phyloP scores from a whole-genome alignment of 768 basidiomycete species.

The Mycena indigotica region DNA sequence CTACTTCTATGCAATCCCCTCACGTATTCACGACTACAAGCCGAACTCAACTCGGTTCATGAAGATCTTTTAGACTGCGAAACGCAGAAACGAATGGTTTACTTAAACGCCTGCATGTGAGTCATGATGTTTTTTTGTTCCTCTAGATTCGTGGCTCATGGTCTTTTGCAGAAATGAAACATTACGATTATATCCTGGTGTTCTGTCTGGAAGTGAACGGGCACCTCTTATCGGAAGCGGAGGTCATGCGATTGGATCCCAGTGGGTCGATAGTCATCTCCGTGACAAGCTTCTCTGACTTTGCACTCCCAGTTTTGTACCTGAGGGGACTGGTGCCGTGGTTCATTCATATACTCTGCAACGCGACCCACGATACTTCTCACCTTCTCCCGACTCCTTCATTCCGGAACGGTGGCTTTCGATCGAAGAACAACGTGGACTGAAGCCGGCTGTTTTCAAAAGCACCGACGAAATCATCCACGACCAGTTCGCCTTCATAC shows the following conservation, averaged over 20 bases:
- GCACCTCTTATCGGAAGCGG: constrained; percentile 33
- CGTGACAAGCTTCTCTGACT: background rate
- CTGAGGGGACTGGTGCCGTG: constrained; percentile 39
- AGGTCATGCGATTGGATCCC: constrained; percentile 30
- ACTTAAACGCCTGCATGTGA: constrained; percentile 40
- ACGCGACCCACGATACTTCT: constrained; percentile 40
- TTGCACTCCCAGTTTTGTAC: constrained; percentile 32
- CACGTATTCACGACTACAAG: constrained; percentile 27
- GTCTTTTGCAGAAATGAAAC: constrained; percentile 38
- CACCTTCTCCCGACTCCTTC: constrained; percentile 37
- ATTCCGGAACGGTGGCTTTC: constrained; percentile 42
- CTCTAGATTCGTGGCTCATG: background rate
- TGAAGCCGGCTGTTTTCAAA: constrained; percentile 22
- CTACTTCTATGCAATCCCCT: constrained; percentile 22
- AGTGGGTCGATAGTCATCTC: constrained; percentile 15
- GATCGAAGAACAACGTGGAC: constrained; percentile 19
- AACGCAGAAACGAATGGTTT: constrained; percentile 27
- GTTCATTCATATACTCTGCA: constrained; percentile 39
- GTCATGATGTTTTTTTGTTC: constrained; percentile 15
- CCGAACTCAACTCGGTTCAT: constrained; percentile 30
- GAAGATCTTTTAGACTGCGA: constrained; percentile 23
- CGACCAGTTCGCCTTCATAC: constrained; percentile 32
- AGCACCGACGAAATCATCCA: constrained; percentile 20
- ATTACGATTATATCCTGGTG: constrained; percentile 39
- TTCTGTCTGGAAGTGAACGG: constrained; percentile 37